phyloP scores from a whole-genome alignment of 257 asterid genomes.

The Fraxinus quadrangulata region DNA sequence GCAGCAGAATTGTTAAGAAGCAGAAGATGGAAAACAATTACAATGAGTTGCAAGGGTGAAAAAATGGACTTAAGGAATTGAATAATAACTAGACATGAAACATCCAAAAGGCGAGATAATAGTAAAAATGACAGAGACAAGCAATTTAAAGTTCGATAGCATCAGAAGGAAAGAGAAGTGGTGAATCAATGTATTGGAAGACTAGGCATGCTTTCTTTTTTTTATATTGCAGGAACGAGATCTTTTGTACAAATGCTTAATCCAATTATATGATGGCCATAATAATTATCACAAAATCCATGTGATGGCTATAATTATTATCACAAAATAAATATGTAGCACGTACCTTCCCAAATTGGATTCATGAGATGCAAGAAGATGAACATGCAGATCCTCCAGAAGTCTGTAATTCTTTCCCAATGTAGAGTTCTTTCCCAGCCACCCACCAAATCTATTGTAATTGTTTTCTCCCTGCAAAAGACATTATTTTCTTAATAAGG shows the following conservation, averaged over 20 bases:
- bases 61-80: neutral
- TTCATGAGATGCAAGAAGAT: constrained; percentile 87
- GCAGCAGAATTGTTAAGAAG: constrained; percentile 21
- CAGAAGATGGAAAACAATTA: constrained; percentile 10
- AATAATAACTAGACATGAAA: neutral
- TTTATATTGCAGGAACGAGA: neutral
- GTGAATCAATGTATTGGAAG: neutral
- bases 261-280: neutral
- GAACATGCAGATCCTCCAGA: constrained; percentile 90
- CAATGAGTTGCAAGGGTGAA: constrained; percentile 9
- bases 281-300: neutral
- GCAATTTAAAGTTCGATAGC: neutral
- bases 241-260: neutral
- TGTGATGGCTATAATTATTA: neutral
- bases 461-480: constrained; percentile 85
- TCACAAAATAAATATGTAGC: constrained; percentile 6
- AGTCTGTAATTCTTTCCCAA: constrained; percentile 82
- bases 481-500: constrained; percentile 1
- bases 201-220: neutral
- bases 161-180: neutral
- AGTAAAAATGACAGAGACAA: neutral
- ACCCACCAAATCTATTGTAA: constrained; percentile 95
- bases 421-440: constrained; percentile 98
- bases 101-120: neutral
- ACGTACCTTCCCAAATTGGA: constrained; percentile 80